Evolutionary conservation across 1,284 basidiomycete species (phyloP).

Genomic region (Austroboletus sp.): DNA sequence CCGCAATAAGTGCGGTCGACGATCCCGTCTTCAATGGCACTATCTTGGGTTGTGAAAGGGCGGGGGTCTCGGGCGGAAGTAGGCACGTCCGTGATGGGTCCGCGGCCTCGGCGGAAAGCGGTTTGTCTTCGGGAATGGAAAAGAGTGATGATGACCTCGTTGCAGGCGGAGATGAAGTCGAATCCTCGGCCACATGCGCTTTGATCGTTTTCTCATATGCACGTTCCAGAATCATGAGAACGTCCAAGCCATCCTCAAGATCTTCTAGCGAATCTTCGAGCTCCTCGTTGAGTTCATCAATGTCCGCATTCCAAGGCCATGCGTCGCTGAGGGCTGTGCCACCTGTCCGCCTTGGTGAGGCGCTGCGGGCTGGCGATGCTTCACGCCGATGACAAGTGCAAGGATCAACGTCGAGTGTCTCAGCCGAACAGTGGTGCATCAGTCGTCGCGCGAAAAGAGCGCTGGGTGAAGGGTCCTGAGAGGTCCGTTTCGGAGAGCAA

Average conservation of each 20-base stretch:
- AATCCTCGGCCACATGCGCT: conserved; percentile 40
- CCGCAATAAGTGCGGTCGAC: conserved; percentile 61
- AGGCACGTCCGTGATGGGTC: not conserved
- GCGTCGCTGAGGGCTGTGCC: conserved; percentile 21
- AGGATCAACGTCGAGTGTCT: conserved; percentile 37
- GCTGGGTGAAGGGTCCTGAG: conserved; percentile 48
- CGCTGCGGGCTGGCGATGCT: conserved; percentile 27
- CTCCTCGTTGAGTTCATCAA: conserved; percentile 39
- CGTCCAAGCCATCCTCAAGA: conserved; percentile 59
- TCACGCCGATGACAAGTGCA: conserved; percentile 14
- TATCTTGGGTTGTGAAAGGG: conserved; percentile 17
- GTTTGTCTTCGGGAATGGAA: conserved; percentile 27
- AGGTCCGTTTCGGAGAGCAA: conserved; percentile 15
- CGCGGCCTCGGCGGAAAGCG: conserved; percentile 3
- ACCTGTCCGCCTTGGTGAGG: conserved; percentile 23
- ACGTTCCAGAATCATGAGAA: conserved; percentile 58
- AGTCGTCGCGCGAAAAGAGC: conserved; percentile 79
- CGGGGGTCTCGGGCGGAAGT: conserved; percentile 13
- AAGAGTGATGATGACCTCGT: conserved; percentile 9
- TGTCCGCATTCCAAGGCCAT: conserved; percentile 35
- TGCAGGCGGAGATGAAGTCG: conserved; percentile 7
- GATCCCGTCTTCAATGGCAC: conserved; percentile 55
- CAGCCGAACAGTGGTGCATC: conserved; percentile 73
- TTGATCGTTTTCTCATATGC: conserved; percentile 60
- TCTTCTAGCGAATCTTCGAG: conserved; percentile 53